Conservation (phyloP, 768 basidiomycete genomes). For the Lactarius hengduanensis region DNA sequence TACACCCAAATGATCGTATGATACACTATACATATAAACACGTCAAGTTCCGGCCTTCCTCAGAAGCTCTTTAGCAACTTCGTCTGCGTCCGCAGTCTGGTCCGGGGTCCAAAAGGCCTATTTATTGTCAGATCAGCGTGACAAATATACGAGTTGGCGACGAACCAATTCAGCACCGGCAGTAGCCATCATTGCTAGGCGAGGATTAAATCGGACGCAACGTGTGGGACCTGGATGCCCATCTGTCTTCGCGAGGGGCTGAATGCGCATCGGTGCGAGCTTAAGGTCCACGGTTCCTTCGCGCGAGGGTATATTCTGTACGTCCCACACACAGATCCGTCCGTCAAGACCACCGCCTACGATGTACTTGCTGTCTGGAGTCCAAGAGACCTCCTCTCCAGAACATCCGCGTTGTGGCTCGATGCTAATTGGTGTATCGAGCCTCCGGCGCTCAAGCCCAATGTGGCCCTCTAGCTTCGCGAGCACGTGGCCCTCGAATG, state of each 20-base stretch:
- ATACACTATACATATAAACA: background rate
- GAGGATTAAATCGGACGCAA: slow-evolving; percentile 89
- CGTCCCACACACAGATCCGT: slow-evolving; percentile 84
- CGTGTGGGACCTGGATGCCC: slow-evolving; percentile 83
- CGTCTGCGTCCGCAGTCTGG: slow-evolving; percentile 62
- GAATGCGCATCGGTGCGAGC: slow-evolving; percentile 49
- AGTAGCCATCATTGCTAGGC: slow-evolving; percentile 81
- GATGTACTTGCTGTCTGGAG: slow-evolving; percentile 90
- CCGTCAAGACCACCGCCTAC: slow-evolving; percentile 86
- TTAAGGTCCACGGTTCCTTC: slow-evolving; percentile 56
- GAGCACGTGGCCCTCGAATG: slow-evolving; percentile 80
- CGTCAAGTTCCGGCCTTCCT: slow-evolving; percentile 45
- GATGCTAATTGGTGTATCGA: slow-evolving; percentile 50
- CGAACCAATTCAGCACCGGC: slow-evolving; percentile 82
- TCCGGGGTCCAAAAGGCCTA: slow-evolving; percentile 72
- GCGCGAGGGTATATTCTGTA: slow-evolving; percentile 56
- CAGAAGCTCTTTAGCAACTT: slow-evolving; percentile 66
- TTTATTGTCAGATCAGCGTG: slow-evolving; percentile 10
- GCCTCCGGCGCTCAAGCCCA: slow-evolving; percentile 72
- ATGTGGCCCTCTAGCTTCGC: slow-evolving; percentile 83
- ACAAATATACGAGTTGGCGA: slow-evolving; percentile 14
- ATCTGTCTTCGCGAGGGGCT: slow-evolving; percentile 55
- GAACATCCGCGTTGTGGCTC: slow-evolving; percentile 76
- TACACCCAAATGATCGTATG: slow-evolving; percentile 11
- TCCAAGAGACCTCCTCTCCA: slow-evolving; percentile 94